Conservation (phyloP, 768 basidiomycete genomes). For the Amyloporia xantha region DNA sequence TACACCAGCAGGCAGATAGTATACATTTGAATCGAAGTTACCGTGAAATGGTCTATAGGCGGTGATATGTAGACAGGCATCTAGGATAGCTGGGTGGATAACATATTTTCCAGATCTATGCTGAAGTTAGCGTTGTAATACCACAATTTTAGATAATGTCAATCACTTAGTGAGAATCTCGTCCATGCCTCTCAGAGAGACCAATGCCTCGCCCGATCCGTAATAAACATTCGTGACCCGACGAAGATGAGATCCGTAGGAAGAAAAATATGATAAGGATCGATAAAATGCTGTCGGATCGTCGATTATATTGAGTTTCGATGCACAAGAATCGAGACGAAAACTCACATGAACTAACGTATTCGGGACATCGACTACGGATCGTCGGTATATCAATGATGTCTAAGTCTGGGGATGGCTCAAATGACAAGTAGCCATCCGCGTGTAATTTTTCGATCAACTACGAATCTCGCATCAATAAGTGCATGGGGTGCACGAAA, state of each 20-base stretch:
- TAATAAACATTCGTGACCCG: constrained; percentile 2
- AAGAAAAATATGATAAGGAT: background rate
- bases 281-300: constrained; percentile 1
- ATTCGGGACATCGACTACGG: background rate
- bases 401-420: background rate
- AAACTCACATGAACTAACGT: constrained; percentile 1
- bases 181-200: constrained; percentile 1
- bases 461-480: too few relatives aligned
- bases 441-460: too few relatives aligned
- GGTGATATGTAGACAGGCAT: constrained; percentile 29
- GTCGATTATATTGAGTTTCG: background rate
- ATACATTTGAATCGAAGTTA: constrained; percentile 22
- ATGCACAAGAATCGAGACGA: too few relatives aligned
- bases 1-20: constrained; percentile 27
- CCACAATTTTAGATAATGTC: background rate
- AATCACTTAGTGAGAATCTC: constrained; percentile 2
- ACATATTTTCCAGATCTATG: constrained; percentile 7
- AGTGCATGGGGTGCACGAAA: too few relatives aligned
- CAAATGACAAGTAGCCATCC: constrained; percentile 2
- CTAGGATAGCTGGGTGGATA: constrained; percentile 28
- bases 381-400: background rate
- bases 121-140: background rate
- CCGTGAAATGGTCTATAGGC: constrained; percentile 27
- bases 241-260: constrained; percentile 3
- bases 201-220: constrained; percentile 1